These are phyloP conservation scores for Senecio squalidus DNA, from an alignment of 140 eudicot genomes.

Conservation along the genomic window DNA sequence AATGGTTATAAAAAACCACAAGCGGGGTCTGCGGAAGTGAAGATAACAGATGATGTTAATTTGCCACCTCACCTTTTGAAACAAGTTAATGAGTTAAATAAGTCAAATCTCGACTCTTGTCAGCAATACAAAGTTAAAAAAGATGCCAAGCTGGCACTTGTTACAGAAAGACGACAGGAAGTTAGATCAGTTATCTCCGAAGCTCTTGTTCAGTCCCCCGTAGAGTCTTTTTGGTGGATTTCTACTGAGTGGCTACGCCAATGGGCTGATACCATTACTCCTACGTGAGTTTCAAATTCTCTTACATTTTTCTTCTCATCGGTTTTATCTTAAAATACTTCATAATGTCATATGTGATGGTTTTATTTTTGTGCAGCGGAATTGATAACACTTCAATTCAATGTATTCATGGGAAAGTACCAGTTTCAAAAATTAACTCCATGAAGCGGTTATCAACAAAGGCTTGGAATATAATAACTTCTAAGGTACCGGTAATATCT, in stretches of 20 bases:
- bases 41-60: slow-evolving; percentile 25
- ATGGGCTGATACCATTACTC: slow-evolving; percentile 74
- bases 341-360: neutral
- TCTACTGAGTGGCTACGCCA: slow-evolving; percentile 92
- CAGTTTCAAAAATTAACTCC: slow-evolving; percentile 61
- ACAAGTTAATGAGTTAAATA: slow-evolving; percentile 52
- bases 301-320: slow-evolving; percentile 5
- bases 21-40: slow-evolving; percentile 25
- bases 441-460: slow-evolving; percentile 79
- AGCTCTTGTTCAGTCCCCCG: slow-evolving; percentile 66
- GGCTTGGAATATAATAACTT: slow-evolving; percentile 66
- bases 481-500: slow-evolving; percentile 51
- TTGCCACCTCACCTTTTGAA: slow-evolving; percentile 77
- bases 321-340: slow-evolving; percentile 1
- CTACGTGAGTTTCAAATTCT: slow-evolving; percentile 43
- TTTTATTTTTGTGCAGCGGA: slow-evolving; percentile 42
- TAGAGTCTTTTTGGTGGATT: slow-evolving; percentile 72
- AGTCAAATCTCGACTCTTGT: slow-evolving; percentile 49
- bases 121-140: slow-evolving; percentile 55
- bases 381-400: slow-evolving; percentile 74
- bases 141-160: slow-evolving; percentile 45
- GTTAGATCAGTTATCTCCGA: slow-evolving; percentile 79
- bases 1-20: slow-evolving; percentile 22
- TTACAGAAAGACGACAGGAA: slow-evolving; percentile 75
- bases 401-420: slow-evolving; percentile 83